Evolutionary conservation across 2,329 filamentous ascomycete species (phyloP).

Genomic region (Fusarium sp.): DNA sequence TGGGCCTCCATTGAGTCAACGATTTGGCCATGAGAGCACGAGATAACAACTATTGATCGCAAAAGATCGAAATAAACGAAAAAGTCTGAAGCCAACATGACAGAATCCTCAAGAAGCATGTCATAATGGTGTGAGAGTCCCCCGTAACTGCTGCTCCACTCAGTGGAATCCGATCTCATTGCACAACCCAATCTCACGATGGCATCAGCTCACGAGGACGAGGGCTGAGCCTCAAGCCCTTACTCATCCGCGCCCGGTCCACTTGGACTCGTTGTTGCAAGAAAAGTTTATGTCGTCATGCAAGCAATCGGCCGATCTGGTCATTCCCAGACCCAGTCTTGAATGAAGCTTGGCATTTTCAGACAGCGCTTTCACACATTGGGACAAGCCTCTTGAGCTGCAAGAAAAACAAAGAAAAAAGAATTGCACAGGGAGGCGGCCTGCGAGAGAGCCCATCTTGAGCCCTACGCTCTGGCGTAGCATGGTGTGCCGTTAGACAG

Average conservation of each 20-base stretch:
- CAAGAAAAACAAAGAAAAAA: slow-evolving; percentile 5
- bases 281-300: slow-evolving; percentile 35
- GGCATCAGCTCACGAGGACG: slow-evolving; percentile 39
- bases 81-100: slow-evolving; percentile 4
- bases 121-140: slow-evolving; percentile 10
- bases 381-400: slow-evolving; percentile 27
- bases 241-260: slow-evolving; percentile 10
- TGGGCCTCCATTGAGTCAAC: slow-evolving; percentile 12
- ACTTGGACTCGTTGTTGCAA: slow-evolving; percentile 1
- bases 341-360: slow-evolving; percentile 40
- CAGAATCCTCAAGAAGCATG: slow-evolving; percentile 9
- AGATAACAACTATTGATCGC: slow-evolving; percentile 3
- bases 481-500: slow-evolving; percentile 35
- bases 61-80: background rate
- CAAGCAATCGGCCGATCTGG: slow-evolving; percentile 39
- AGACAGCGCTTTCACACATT: slow-evolving; percentile 26
- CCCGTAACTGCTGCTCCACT: slow-evolving; percentile 28
- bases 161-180: slow-evolving; percentile 26
- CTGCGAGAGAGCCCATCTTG: slow-evolving; percentile 15
- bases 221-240: slow-evolving; percentile 21
- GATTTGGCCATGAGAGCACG: background rate
- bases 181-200: slow-evolving; percentile 44
- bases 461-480: background rate
- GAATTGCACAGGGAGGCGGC: slow-evolving; percentile 19
- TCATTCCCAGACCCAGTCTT: slow-evolving; percentile 23